These are phyloP conservation scores for Leccinum boreale DNA, from an alignment of 768 basidiomycete genomes.

Conservation along the genomic window DNA sequence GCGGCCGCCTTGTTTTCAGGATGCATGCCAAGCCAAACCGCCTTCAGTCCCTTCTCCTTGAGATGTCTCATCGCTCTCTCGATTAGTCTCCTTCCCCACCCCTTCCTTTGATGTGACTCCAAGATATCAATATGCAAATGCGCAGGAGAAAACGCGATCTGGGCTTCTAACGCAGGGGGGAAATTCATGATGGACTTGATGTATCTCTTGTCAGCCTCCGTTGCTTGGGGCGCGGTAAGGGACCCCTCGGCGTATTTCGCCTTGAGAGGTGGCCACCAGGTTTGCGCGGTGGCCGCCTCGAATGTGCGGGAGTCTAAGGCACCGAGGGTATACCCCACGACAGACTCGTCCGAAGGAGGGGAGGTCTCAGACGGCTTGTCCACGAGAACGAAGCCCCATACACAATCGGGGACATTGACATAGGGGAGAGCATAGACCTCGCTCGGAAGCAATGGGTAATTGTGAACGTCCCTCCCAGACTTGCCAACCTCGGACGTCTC, in stretches of 20 bases:
- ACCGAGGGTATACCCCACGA: conserved; percentile 73
- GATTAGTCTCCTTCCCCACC: conserved; percentile 70
- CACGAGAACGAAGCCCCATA: conserved; percentile 74
- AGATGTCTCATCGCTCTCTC: conserved; percentile 51
- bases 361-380: conserved; percentile 34
- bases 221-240: conserved; percentile 13
- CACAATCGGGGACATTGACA: conserved; percentile 53
- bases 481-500: conserved; percentile 69
- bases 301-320: conserved; percentile 65
- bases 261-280: conserved; percentile 67
- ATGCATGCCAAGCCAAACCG: conserved; percentile 70
- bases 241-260: conserved; percentile 45
- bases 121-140: conserved; percentile 77
- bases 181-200: conserved; percentile 35
- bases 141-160: conserved; percentile 63
- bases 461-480: conserved; percentile 61
- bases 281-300: conserved; percentile 48
- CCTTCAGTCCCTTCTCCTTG: conserved; percentile 40
- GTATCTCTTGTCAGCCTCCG: conserved; percentile 28
- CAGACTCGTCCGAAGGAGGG: conserved; percentile 33
- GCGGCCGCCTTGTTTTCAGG: conserved; percentile 57
- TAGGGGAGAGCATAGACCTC: conserved; percentile 77
- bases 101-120: conserved; percentile 60
- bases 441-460: conserved; percentile 62
- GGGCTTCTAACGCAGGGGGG: conserved; percentile 45